phyloP scores from a whole-genome alignment of 192 early-diverging fungal species.

The Entomortierella beljakovae region DNA sequence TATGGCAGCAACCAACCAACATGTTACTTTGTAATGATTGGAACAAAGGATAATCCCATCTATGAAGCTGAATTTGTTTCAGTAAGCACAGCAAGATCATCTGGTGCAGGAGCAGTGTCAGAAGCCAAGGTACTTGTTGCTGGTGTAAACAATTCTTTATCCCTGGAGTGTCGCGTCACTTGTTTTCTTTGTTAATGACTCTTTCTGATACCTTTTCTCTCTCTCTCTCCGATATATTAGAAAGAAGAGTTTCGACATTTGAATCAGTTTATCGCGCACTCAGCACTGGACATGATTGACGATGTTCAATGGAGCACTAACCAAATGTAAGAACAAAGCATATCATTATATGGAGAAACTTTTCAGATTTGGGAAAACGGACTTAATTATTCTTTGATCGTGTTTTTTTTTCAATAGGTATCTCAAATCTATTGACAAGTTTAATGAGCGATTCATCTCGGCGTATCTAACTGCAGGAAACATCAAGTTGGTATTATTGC shows the following conservation, averaged over 20 bases:
- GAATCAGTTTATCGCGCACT: constrained; percentile 97
- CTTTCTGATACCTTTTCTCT: neutral
- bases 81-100: constrained; percentile 55
- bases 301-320: constrained; percentile 92
- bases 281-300: constrained; percentile 96
- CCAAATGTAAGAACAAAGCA: constrained; percentile 78
- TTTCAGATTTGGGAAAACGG: too few species aligned
- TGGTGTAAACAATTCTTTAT: too few species aligned
- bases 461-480: constrained; percentile 93
- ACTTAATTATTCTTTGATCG: neutral
- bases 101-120: constrained; percentile 52
- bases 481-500: constrained; percentile 83
- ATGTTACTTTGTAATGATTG: constrained; percentile 94
- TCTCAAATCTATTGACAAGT: constrained; percentile 93
- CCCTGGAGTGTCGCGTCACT: neutral
- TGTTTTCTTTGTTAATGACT: neutral
- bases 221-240: constrained; percentile 36
- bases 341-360: too few species aligned
- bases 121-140: constrained; percentile 43
- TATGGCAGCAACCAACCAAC: constrained; percentile 44
- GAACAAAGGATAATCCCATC: constrained; percentile 93
- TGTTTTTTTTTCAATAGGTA: constrained; percentile 69
- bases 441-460: constrained; percentile 94
- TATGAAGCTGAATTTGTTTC: constrained; percentile 91
- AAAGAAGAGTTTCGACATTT: constrained; percentile 89